phyloP scores from a whole-genome alignment of 148 eudicot genomes.

The Rhododendron ovatum region DNA sequence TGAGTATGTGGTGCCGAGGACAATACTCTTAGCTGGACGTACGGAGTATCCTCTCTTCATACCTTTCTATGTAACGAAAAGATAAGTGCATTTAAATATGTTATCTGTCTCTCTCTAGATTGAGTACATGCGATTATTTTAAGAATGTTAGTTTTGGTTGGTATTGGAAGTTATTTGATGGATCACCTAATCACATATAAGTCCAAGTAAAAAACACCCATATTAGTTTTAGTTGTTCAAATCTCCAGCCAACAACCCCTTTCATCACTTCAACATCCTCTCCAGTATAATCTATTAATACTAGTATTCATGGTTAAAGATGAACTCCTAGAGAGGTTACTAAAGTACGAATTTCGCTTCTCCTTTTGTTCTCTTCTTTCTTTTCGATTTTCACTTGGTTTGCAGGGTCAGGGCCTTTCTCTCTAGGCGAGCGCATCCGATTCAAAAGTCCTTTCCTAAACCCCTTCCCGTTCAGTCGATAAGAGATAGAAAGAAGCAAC shows the following conservation, averaged over 20 bases:
- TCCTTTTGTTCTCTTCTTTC: neutral
- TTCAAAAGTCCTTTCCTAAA: too few species aligned
- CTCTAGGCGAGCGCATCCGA: neutral
- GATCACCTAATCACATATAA: slow-evolving; percentile 9
- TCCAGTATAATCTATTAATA: neutral
- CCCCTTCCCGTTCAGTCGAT: too few species aligned
- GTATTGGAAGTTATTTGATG: neutral
- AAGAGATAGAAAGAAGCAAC: too few species aligned
- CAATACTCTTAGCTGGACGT: neutral
- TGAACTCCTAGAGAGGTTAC: neutral
- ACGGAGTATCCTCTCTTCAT: neutral
- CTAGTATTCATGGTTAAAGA: neutral
- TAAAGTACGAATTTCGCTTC: neutral
- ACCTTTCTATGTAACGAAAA: neutral
- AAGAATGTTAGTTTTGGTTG: neutral
- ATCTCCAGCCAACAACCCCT: neutral
- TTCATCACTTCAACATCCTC: neutral
- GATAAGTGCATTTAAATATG: neutral
- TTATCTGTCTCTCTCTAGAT: neutral
- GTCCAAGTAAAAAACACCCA: neutral
- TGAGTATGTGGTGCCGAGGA: neutral
- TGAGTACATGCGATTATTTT: neutral
- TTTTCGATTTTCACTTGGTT: neutral
- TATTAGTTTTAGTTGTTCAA: slow-evolving; percentile 1
- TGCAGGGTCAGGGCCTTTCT: neutral